These are phyloP conservation scores for Immersiporthe knoxdaviesiana DNA, from an alignment of 2,329 filamentous ascomycete genomes.

Conservation along the genomic window DNA sequence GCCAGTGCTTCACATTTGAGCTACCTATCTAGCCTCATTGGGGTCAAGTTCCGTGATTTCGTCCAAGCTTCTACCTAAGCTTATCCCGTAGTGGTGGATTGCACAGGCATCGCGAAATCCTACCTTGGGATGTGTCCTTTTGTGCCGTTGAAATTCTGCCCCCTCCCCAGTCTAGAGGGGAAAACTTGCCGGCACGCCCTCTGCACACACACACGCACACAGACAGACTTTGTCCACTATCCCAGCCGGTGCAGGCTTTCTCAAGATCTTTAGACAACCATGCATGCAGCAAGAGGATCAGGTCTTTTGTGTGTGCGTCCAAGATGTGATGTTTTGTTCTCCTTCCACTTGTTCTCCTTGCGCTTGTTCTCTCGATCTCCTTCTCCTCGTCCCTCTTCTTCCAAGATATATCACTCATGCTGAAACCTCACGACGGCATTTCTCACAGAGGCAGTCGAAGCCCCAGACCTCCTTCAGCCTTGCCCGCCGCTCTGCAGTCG, in stretches of 20 bases:
- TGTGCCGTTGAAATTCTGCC: background rate
- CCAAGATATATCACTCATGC: background rate
- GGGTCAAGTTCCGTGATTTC: background rate
- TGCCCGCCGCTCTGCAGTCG: slow-evolving; percentile 13
- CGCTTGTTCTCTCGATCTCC: too few species aligned
- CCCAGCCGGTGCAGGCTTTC: too few species aligned
- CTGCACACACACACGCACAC: too few species aligned
- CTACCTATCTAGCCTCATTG: background rate
- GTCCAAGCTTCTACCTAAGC: background rate
- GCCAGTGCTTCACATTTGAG: background rate
- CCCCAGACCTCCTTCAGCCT: slow-evolving; percentile 25
- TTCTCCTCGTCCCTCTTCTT: too few species aligned
- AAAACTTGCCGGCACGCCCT: too few species aligned
- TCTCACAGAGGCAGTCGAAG: slow-evolving; percentile 24
- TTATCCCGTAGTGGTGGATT: background rate
- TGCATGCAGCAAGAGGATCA: too few species aligned
- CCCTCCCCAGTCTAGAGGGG: too few species aligned
- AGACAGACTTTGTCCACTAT: too few species aligned
- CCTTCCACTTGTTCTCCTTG: too few species aligned
- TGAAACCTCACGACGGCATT: slow-evolving; percentile 10
- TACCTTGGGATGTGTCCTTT: background rate
- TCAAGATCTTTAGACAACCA: too few species aligned
- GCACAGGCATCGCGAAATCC: background rate
- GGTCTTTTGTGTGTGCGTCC: too few species aligned
- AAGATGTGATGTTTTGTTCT: too few species aligned